Evolutionary conservation across 2,329 filamentous ascomycete species (phyloP).

Genomic region (Aspergillus melleus): DNA sequence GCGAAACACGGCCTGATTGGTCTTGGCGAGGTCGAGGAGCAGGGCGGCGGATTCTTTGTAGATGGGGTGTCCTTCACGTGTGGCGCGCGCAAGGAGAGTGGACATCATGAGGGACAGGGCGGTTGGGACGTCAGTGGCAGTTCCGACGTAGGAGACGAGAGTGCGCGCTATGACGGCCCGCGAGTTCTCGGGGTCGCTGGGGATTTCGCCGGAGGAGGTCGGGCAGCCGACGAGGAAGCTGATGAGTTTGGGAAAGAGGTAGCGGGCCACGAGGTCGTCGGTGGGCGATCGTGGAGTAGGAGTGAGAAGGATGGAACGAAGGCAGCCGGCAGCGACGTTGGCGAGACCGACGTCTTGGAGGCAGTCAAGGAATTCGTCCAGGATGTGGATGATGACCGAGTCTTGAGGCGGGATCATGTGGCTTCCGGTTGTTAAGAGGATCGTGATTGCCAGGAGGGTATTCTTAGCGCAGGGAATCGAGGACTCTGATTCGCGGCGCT

Average conservation of each 20-base stretch:
- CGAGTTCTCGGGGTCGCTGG: slow-evolving; percentile 70
- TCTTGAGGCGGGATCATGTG: slow-evolving; percentile 74
- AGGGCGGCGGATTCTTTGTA: slow-evolving; percentile 74
- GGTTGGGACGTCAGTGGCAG: slow-evolving; percentile 36
- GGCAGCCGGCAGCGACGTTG: slow-evolving; percentile 86
- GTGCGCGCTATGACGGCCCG: slow-evolving; percentile 71
- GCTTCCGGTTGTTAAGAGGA: slow-evolving; percentile 79
- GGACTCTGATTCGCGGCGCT: slow-evolving; percentile 61
- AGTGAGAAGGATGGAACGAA: slow-evolving; percentile 77
- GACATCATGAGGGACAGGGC: slow-evolving; percentile 78
- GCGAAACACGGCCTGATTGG: slow-evolving; percentile 72
- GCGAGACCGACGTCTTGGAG: slow-evolving; percentile 62
- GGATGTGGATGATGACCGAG: slow-evolving; percentile 69
- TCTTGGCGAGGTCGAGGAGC: slow-evolving; percentile 77
- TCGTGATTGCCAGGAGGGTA: slow-evolving; percentile 80
- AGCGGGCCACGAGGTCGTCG: slow-evolving; percentile 71
- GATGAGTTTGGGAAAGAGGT: slow-evolving; percentile 73
- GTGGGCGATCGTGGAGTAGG: slow-evolving; percentile 59
- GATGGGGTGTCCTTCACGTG: slow-evolving; percentile 57
- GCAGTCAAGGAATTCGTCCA: slow-evolving; percentile 82
- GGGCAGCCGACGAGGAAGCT: slow-evolving; percentile 63
- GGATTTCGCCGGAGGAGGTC: slow-evolving; percentile 59
- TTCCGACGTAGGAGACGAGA: slow-evolving; percentile 69
- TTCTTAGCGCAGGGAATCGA: slow-evolving; percentile 92
- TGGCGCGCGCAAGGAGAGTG: slow-evolving; percentile 70